Evolutionary conservation across 805 yeast species (phyloP), one percentile per base, ranked within the genome.

Genomic region (Lipomyces lipofer): DNA sequence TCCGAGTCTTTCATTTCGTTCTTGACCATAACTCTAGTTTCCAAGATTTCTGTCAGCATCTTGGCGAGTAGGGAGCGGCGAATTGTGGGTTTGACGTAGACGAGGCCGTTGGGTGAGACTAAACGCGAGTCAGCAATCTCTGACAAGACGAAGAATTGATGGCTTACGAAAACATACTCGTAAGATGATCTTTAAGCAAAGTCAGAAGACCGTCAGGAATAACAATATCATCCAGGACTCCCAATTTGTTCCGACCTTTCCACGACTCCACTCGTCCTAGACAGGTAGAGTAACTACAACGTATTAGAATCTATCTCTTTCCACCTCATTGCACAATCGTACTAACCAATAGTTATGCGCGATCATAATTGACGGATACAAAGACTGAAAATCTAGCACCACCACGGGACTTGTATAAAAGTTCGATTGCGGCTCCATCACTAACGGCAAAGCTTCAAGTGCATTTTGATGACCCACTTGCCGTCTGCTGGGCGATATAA

Each of bases 321-420:
- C n/a, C n/a, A n/a, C n/a, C n/a, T n/a, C n/a, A n/a, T n/a, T n/a
- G n/a, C n/a, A n/a, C n/a, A n/a, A n/a, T n/a, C n/a, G n/a, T 4
- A 39, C 53, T 17, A 17, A 88, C 65, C 96, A 92, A 61, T 88
- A 84, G 67, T 94, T 94, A 69, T 86, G 88, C 0, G 97, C 99
- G 66, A 89, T 88, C 67, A 92, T 80, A 12, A 94, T 77, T 0
- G 98, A 91, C 0, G 99, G 99, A 66, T 94, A 94, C 46, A 94
- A 75, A 0, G 97, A 89, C 64, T 92, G 96, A 65, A 94, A 94
- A 68, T 94, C 99, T 19, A 94, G 71, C 0, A 94, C 98, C 15
- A 91, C 80, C 27, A 94, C 73, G 0, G 99, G 99, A 53, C 92
- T 85, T 52, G 88, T 89, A 68, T 90, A 94, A 61, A 84, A 87